These are phyloP conservation scores for Euphrasia arctica DNA, from an alignment of 305 asterid species.

Conservation along the genomic window DNA sequence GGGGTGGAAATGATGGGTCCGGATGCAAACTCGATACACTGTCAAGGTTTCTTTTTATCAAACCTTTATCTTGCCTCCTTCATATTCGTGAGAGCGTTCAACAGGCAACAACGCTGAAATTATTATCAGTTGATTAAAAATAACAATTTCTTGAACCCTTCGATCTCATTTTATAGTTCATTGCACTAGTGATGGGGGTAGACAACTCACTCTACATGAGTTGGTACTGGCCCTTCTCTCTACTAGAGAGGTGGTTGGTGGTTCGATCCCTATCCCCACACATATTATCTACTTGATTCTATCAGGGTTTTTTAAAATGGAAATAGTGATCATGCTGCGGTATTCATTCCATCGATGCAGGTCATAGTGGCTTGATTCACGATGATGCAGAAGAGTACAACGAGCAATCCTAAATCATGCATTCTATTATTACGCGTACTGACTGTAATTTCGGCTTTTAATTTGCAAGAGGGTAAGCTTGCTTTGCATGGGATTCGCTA, in stretches of 20 bases:
- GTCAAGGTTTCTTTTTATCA: constrained; percentile 46
- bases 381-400: constrained; percentile 27
- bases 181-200: neutral
- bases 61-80: constrained; percentile 22
- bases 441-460: neutral
- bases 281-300: neutral
- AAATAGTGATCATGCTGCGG: constrained; percentile 15
- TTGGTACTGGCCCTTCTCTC: too few species aligned
- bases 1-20: constrained; percentile 72
- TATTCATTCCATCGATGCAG: constrained; percentile 41
- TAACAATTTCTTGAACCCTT: neutral
- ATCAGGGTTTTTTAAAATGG: constrained; percentile 14
- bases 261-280: neutral
- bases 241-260: neutral
- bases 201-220: too few species aligned
- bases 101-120: neutral
- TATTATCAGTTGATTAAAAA: constrained; percentile 8
- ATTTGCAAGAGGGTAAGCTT: neutral
- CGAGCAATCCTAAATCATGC: constrained; percentile 23
- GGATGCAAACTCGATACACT: constrained; percentile 52
- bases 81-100: constrained; percentile 11
- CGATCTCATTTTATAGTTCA: constrained; percentile 11
- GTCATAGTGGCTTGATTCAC: constrained; percentile 41
- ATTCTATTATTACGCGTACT: constrained; percentile 12
- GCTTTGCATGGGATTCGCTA: neutral